phyloP scores from a whole-genome alignment of 2,329 filamentous ascomycete species.

The Ophiosphaerella narmari region DNA sequence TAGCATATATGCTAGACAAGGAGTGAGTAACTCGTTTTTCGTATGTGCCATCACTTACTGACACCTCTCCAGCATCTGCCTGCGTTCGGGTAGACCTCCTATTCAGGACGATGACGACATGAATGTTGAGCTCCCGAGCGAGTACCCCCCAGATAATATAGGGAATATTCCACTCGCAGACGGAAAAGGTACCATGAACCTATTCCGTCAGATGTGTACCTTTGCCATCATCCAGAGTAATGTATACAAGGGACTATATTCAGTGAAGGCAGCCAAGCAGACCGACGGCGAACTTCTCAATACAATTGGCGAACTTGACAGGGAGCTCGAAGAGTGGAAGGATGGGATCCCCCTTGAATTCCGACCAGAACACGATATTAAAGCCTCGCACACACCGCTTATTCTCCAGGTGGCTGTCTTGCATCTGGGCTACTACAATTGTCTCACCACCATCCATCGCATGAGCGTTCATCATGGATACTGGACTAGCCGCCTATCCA shows the following conservation, averaged over 20 bases:
- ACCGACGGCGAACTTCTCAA: constrained; percentile 91
- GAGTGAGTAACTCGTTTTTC: constrained; percentile 53
- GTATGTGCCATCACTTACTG: constrained; percentile 11
- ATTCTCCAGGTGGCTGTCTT: constrained; percentile 92
- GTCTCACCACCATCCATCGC: constrained; percentile 93
- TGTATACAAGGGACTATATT: constrained; percentile 92
- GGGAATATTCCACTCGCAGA: constrained; percentile 91
- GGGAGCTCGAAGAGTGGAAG: constrained; percentile 86
- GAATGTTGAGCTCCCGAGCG: constrained; percentile 94
- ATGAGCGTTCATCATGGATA: constrained; percentile 99
- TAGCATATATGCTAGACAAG: constrained; percentile 74
- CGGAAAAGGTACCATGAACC: constrained; percentile 89
- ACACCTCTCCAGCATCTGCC: constrained; percentile 59
- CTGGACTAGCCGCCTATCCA: constrained; percentile 93
- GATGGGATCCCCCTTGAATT: constrained; percentile 94
- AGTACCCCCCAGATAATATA: constrained; percentile 87
- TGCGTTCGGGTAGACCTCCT: constrained; percentile 72
- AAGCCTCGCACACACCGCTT: constrained; percentile 87
- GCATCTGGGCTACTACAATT: constrained; percentile 98
- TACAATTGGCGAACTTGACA: constrained; percentile 92
- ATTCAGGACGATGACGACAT: constrained; percentile 81
- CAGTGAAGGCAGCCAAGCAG: constrained; percentile 87
- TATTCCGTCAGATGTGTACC: constrained; percentile 91
- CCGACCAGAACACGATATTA: constrained; percentile 95
- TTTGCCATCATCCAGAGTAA: constrained; percentile 91